Conservation (phyloP, 2,329 filamentous ascomycete genomes). For the Clonostachys rosea region DNA sequence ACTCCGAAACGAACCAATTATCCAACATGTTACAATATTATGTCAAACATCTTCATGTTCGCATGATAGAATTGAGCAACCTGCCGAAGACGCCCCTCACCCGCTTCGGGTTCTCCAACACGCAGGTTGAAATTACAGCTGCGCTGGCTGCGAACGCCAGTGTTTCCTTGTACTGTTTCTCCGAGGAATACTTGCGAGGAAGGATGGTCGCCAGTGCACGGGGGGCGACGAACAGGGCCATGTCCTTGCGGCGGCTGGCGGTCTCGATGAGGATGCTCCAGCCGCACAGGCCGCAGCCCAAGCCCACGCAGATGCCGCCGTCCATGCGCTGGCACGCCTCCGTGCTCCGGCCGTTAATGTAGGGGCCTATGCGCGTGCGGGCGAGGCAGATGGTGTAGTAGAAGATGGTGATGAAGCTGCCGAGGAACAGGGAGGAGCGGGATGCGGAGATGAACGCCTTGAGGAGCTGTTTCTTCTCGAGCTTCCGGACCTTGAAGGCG, state of each 20-base stretch:
- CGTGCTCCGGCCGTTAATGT: conserved; percentile 50
- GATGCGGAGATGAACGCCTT: conserved; percentile 55
- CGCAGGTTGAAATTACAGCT: conserved; percentile 65
- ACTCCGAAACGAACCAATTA: too few species aligned
- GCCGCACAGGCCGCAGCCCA: conserved; percentile 72
- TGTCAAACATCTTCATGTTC: conserved; percentile 14
- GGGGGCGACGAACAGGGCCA: conserved; percentile 77
- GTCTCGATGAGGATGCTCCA: conserved; percentile 77
- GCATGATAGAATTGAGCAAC: conserved; percentile 47
- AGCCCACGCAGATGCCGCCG: conserved; percentile 62
- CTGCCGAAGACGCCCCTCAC: conserved; percentile 67
- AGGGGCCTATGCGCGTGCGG: conserved; percentile 69
- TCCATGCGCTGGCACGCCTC: conserved; percentile 47
- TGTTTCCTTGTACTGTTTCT: conserved; percentile 65
- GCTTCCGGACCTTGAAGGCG: conserved; percentile 49
- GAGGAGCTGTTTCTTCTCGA: conserved; percentile 39
- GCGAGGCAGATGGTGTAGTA: conserved; percentile 82
- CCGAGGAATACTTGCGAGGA: conserved; percentile 59
- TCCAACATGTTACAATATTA: background rate
- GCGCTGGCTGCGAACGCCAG: conserved; percentile 62
- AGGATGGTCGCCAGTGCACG: conserved; percentile 71
- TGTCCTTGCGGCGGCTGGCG: conserved; percentile 61
- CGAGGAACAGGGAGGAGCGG: conserved; percentile 74
- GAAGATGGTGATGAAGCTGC: conserved; percentile 71
- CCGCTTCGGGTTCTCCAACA: conserved; percentile 54